Evolutionary conservation across 441 rosid species (phyloP).

Genomic region (Eutrema salsugineum): DNA sequence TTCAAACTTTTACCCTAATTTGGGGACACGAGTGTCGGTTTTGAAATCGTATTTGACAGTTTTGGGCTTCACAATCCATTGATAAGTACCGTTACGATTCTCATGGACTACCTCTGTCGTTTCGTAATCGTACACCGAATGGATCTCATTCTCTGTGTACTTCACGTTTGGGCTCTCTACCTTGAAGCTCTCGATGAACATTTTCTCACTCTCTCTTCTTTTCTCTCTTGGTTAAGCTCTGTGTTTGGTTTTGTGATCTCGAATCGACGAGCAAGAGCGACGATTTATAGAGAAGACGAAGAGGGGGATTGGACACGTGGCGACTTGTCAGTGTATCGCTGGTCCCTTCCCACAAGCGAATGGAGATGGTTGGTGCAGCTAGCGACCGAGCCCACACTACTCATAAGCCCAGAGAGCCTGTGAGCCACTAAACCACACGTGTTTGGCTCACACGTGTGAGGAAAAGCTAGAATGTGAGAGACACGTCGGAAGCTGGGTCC

Average conservation of each 20-base stretch:
- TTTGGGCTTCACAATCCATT: constrained; percentile 89
- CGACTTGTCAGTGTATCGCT: neutral
- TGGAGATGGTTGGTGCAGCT: neutral
- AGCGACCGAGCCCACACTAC: constrained; percentile 10
- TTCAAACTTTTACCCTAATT: constrained; percentile 58
- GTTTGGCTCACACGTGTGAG: constrained; percentile 2
- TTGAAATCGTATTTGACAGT: constrained; percentile 84
- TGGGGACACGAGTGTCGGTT: constrained; percentile 77
- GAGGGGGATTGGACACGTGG: constrained; percentile 21
- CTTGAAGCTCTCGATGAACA: constrained; percentile 85
- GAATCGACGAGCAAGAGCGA: neutral
- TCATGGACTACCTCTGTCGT: constrained; percentile 94
- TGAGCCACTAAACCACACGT: constrained; percentile 13
- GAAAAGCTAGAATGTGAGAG: constrained; percentile 6
- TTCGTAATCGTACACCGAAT: constrained; percentile 75
- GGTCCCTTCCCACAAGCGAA: neutral
- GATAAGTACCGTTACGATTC: constrained; percentile 64
- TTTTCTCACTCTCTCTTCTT: constrained; percentile 18
- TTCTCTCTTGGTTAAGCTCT: neutral
- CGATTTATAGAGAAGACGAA: constrained; percentile 14
- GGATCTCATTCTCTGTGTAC: constrained; percentile 77
- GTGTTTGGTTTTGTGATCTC: constrained; percentile 20
- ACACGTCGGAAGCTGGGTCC: constrained; percentile 24
- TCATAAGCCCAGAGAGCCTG: neutral
- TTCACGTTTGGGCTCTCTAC: constrained; percentile 86